Evolutionary conservation across 805 yeast genomes (phyloP).

Genomic region (fission yeast (Schizosaccharomyces pombe)): DNA sequence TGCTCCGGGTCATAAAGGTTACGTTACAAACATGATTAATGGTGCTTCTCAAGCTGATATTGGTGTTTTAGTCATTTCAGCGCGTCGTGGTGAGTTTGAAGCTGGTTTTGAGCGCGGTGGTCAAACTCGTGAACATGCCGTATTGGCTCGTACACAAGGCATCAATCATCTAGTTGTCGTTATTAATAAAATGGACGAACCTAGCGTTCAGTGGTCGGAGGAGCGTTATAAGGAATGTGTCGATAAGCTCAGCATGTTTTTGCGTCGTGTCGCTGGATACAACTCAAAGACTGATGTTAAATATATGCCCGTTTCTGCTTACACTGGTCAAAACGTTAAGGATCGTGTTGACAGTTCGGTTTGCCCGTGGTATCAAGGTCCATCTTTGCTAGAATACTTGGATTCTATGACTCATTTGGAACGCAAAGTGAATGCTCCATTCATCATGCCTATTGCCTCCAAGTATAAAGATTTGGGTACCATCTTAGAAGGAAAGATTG

Average conservation of each 20-base stretch:
- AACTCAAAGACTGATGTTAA: slow-evolving; percentile 57
- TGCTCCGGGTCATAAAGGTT: slow-evolving; percentile 99
- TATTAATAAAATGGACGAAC: slow-evolving; percentile 95
- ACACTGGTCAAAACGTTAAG: slow-evolving; percentile 88
- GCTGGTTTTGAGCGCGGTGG: slow-evolving; percentile 98
- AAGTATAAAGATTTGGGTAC: slow-evolving; percentile 96
- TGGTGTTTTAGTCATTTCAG: slow-evolving; percentile 88
- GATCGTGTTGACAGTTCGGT: slow-evolving; percentile 47
- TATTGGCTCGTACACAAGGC: slow-evolving; percentile 74
- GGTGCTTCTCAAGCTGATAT: slow-evolving; percentile 99
- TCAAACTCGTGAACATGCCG: slow-evolving; percentile 94
- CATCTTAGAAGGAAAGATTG: slow-evolving; percentile 93
- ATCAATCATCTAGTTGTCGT: slow-evolving; percentile 72
- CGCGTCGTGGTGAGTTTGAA: slow-evolving; percentile 98
- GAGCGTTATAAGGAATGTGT: slow-evolving; percentile 93
- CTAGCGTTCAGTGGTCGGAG: slow-evolving; percentile 87
- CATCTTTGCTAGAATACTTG: slow-evolving; percentile 70
- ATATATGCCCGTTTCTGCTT: slow-evolving; percentile 96
- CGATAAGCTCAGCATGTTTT: slow-evolving; percentile 47
- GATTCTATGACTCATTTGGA: slow-evolving; percentile 60
- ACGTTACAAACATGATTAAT: slow-evolving; percentile 97
- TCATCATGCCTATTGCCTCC: slow-evolving; percentile 86
- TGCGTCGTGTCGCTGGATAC: slow-evolving; percentile 70
- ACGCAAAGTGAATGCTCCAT: slow-evolving; percentile 81
- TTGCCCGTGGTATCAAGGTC: slow-evolving; percentile 90